phyloP scores from a whole-genome alignment of 805 yeast species.

The Hanseniaspora vineae region DNA sequence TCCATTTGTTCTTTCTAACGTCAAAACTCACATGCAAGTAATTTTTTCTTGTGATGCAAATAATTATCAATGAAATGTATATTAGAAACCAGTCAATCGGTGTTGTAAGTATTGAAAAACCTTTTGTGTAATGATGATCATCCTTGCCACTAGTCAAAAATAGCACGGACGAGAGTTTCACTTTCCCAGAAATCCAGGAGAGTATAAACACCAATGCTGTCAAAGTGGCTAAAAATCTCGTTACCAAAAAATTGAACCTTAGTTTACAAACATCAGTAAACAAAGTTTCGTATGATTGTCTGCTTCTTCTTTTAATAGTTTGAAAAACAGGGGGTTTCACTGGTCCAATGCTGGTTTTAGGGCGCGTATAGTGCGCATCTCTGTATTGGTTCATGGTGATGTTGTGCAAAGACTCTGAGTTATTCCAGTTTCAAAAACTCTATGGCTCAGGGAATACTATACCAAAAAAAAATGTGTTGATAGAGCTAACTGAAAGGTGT shows the following conservation, averaged over 20 bases:
- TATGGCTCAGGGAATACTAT: no score
- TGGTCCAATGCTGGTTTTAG: no score
- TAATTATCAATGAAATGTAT: slow-evolving; percentile 20
- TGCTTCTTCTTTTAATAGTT: not conserved
- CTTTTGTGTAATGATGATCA: not conserved
- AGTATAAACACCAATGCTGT: slow-evolving; percentile 11
- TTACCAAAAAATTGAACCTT: slow-evolving; percentile 27
- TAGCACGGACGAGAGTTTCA: not conserved
- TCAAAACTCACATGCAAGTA: slow-evolving; percentile 26
- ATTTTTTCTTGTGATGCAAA: slow-evolving; percentile 28
- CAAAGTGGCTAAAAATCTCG: slow-evolving; percentile 22
- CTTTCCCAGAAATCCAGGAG: not conserved
- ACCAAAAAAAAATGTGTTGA: no score
- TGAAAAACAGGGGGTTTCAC: no score
- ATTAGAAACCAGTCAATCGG: slow-evolving; percentile 4
- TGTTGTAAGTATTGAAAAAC: not conserved
- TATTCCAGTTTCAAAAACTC: no score
- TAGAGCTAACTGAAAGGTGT: no score
- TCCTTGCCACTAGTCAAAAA: not conserved
- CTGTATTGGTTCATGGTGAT: no score
- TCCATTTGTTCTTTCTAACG: not conserved
- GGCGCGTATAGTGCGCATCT: no score
- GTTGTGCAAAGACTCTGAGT: no score
- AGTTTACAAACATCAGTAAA: slow-evolving; percentile 30
- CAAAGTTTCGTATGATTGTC: slow-evolving; percentile 6